A percentile compares a stretch with the other conserved stretches of the same genome.
phyloP scores from a whole-genome alignment of 176 grass and related monocot species.

The Bonia amplexicaulis region DNA sequence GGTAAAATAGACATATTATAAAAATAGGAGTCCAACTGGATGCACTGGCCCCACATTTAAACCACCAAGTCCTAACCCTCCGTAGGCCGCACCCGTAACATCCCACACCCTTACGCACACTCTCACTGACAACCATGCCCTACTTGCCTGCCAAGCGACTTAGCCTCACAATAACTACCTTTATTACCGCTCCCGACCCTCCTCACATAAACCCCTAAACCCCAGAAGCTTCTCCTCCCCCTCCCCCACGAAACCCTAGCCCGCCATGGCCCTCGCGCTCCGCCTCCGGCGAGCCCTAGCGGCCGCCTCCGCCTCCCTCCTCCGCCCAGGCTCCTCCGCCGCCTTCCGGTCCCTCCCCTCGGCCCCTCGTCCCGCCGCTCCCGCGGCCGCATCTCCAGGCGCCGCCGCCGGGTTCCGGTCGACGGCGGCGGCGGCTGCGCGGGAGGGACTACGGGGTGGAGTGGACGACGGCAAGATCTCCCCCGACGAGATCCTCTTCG shows the following conservation, averaged over 20 bases:
- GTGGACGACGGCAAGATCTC: conserved; percentile 45
- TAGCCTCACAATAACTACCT: not conserved
- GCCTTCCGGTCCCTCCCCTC: not conserved
- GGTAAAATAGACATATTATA: too few species aligned
- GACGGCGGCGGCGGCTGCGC: conserved; percentile 34
- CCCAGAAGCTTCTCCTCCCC: conserved; percentile 18
- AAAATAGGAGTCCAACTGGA: too few species aligned
- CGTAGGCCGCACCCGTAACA: not conserved
- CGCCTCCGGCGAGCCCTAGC: conserved; percentile 63
- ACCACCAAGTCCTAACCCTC: not conserved
- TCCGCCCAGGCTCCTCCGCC: not conserved
- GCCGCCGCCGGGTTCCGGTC: conserved; percentile 50
- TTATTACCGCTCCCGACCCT: not conserved
- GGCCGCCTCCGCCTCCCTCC: conserved; percentile 39
- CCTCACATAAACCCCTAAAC: not conserved
- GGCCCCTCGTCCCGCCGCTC: not conserved
- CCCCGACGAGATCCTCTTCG: conserved; percentile 82
- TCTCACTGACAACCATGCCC: not conserved
- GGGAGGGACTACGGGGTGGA: conserved; percentile 32
- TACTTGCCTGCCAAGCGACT: not conserved
- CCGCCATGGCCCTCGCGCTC: conserved; percentile 66
- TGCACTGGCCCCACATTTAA: too few species aligned
- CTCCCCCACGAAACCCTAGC: conserved; percentile 32
- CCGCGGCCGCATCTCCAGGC: not conserved
- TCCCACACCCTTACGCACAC: not conserved